These are phyloP conservation scores for Fusarium cicatricum DNA, from an alignment of 2,329 filamentous ascomycete species.

Conservation along the genomic window DNA sequence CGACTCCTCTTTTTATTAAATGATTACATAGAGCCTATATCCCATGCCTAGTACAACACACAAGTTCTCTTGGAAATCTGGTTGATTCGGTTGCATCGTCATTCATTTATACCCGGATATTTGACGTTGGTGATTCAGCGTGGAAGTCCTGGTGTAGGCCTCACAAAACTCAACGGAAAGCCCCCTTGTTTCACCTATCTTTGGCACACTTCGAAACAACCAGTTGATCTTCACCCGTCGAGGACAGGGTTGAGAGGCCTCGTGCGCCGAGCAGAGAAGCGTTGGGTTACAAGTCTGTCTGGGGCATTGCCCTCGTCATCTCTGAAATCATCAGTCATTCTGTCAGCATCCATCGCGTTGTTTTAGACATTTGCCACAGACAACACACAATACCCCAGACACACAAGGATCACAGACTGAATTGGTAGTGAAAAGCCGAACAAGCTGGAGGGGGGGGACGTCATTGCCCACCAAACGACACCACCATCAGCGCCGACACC, in stretches of 20 bases:
- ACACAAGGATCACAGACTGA: conserved; percentile 19
- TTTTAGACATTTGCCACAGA: conserved; percentile 28
- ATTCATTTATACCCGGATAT: not conserved
- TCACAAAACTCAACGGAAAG: not conserved
- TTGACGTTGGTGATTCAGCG: not conserved
- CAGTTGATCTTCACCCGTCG: conserved; percentile 2
- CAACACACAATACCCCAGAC: conserved; percentile 16
- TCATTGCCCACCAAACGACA: conserved; percentile 33
- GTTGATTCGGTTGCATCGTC: not conserved
- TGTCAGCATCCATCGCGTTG: conserved; percentile 3
- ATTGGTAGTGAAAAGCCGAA: conserved; percentile 11
- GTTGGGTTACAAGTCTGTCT: conserved; percentile 1
- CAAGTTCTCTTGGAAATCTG: not conserved
- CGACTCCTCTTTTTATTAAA: not conserved
- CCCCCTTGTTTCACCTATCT: conserved; percentile 2
- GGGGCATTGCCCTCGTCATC: conserved; percentile 9
- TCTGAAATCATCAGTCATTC: conserved; percentile 9
- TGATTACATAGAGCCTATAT: not conserved
- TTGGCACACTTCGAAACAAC: not conserved
- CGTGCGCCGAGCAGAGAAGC: not conserved
- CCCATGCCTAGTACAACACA: not conserved
- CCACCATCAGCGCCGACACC: conserved; percentile 10
- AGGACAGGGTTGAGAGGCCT: not conserved
- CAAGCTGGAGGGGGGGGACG: conserved; percentile 25
- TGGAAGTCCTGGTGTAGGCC: not conserved